Percentiles rank a stretch among this genome's conserved stretches.
Conservation (phyloP, 805 yeast species). For the Zygosaccharomyces lentus region DNA sequence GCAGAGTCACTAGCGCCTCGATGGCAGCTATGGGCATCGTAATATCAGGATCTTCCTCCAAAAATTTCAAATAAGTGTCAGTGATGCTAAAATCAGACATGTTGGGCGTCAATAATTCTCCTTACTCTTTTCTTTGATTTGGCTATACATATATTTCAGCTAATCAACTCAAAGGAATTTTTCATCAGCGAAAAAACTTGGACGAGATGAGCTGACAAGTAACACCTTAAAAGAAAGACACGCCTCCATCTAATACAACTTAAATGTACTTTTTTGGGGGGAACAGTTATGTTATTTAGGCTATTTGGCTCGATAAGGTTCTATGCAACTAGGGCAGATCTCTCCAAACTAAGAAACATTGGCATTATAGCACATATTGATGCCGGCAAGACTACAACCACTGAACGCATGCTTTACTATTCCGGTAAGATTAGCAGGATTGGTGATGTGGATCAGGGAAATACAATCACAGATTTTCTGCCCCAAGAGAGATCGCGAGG, state of each 20-base stretch:
- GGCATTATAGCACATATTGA: conserved; percentile 99
- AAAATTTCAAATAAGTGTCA: conserved; percentile 69
- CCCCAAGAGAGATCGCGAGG: conserved; percentile 91
- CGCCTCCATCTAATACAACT: neutral
- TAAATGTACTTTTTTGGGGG: neutral
- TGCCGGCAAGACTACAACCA: conserved; percentile 97
- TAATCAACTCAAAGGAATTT: neutral
- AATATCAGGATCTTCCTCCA: conserved; percentile 90
- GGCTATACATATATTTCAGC: neutral
- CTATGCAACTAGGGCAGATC: conserved; percentile 15
- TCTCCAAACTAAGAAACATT: conserved; percentile 60
- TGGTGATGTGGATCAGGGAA: conserved; percentile 95
- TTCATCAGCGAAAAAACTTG: conserved; percentile 1
- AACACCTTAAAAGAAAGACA: neutral
- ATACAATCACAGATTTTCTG: conserved; percentile 88
- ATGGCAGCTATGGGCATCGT: conserved; percentile 99
- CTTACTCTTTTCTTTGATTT: neutral
- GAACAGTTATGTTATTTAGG: conserved; percentile 4
- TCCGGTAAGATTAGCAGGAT: conserved; percentile 74
- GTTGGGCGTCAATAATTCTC: neutral
- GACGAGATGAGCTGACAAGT: neutral
- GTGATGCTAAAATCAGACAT: conserved; percentile 68
- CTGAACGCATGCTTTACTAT: conserved; percentile 91
- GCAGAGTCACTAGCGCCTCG: conserved; percentile 82
- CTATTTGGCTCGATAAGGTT: conserved; percentile 7